Evolutionary conservation across 768 basidiomycete species (phyloP), one percentile per base, ranked within the genome.

Genomic region (Mycena belliarum): DNA sequence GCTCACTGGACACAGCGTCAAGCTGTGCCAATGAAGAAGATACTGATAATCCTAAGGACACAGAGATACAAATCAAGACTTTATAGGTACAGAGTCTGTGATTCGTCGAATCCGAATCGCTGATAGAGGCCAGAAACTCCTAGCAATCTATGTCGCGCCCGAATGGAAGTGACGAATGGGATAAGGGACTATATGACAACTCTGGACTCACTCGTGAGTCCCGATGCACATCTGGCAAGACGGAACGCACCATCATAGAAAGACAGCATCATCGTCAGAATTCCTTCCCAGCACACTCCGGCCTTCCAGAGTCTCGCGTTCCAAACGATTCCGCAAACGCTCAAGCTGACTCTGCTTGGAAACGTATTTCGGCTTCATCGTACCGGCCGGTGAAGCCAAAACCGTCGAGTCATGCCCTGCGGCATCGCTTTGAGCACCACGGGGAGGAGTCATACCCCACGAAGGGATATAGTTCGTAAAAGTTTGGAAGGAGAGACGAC

Each of bases 281-380:
- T 73, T 75, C 54, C 68, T 74, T 65, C 37, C 60, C 77, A 81
- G 50, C 66, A 66, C 41, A 72, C 57, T 55, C 68, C 59, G 55
- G 69, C 63, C 55, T 60, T 68, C 58, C 4, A 56, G 21, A 16
- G 42, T 52, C 61, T 80, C 77, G 43, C 63, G 69, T 64, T 80
- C 75, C 68, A 92, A 72, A 61, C 85, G 82, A 29, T 70, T 65
- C 68, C 76, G 79, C 64, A 92, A 72, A 71, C 81, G 84, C 68
- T 82, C 81, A 64, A 92, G 69, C 69, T 93, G 91, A 61, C 75
- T 80, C 65, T 86, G 80, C 68, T 81, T 86, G 25, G 85, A 78
- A 45, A 89, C 85, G 66, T 77, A 89, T 55, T 72, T 71, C 59
- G 73, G 65, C 56, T 68, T 68, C 58, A 52, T 55, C 46, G 66